phyloP scores from a whole-genome alignment of 2,329 filamentous ascomycete species.

The Ceratocystis eucalypticola region DNA sequence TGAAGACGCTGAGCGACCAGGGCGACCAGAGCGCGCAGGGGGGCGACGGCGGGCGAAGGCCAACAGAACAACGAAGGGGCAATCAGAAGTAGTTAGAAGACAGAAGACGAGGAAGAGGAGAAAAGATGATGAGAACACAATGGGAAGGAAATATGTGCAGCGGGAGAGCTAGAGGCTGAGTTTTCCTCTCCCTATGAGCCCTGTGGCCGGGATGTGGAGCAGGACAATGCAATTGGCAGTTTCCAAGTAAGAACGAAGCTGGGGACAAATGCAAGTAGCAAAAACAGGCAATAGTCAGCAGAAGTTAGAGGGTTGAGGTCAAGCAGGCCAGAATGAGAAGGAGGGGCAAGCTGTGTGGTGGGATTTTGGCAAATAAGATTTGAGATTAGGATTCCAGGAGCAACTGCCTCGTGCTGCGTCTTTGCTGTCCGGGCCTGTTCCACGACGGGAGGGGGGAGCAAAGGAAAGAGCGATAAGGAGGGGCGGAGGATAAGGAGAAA shows the following conservation, averaged over 20 bases:
- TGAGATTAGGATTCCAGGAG: not conserved
- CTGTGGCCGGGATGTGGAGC: not conserved
- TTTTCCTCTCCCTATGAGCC: not conserved
- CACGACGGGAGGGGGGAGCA: not conserved
- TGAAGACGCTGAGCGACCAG: conserved; percentile 12
- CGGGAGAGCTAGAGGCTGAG: not conserved
- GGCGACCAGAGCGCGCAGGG: conserved; percentile 14
- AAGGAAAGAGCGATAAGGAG: not conserved
- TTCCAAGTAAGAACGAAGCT: not conserved
- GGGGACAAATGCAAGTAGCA: not conserved
- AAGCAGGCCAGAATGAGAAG: not conserved
- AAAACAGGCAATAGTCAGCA: not conserved
- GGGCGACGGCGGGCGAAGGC: not conserved
- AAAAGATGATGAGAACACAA: not conserved
- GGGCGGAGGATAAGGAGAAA: not conserved
- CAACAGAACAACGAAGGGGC: not conserved
- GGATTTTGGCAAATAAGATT: not conserved
- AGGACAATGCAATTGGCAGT: not conserved
- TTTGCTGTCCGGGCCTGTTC: not conserved
- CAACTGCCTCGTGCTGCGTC: not conserved
- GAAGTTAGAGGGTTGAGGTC: not conserved
- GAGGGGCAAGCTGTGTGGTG: not conserved
- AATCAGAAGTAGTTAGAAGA: not conserved
- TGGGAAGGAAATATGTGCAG: not conserved
- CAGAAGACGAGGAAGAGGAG: not conserved